A percentile compares a stretch with the other conserved stretches of the same genome.
phyloP scores from a whole-genome alignment of 2,329 filamentous ascomycete species.

The Epichloe glyceriae region DNA sequence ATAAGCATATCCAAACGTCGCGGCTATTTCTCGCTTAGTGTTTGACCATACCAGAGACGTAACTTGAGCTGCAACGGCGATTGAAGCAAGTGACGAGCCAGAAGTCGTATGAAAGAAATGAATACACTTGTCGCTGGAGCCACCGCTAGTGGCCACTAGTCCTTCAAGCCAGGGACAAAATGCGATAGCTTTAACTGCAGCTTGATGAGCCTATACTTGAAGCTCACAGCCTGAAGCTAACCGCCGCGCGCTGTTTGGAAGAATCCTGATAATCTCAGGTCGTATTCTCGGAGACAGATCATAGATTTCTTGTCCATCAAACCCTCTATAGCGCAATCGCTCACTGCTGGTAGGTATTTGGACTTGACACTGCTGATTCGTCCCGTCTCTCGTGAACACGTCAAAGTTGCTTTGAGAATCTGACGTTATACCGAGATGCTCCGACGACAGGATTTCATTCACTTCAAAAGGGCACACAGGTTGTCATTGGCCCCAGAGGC shows the following conservation, averaged over 20 bases:
- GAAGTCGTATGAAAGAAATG: constrained; percentile 87
- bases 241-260: constrained; percentile 27
- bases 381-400: constrained; percentile 5
- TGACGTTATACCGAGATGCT: constrained; percentile 3
- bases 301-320: neutral
- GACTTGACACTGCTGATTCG: constrained; percentile 7
- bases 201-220: constrained; percentile 65
- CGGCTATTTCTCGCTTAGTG: constrained; percentile 74
- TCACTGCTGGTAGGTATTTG: neutral
- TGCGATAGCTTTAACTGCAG: constrained; percentile 90
- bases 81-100: constrained; percentile 74
- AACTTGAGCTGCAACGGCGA: constrained; percentile 85
- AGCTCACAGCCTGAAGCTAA: constrained; percentile 46
- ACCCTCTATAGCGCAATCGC: neutral
- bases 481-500: constrained; percentile 93
- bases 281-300: neutral
- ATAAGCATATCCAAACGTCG: constrained; percentile 87
- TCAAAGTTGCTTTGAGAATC: neutral
- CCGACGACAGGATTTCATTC: constrained; percentile 35
- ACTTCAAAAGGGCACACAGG: constrained; percentile 64
- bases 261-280: neutral
- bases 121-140: constrained; percentile 88
- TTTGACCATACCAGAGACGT: constrained; percentile 86
- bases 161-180: constrained; percentile 91
- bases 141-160: constrained; percentile 80